phyloP scores from a whole-genome alignment of 2,329 filamentous ascomycete species.

The Exophiala dermatitidis region DNA sequence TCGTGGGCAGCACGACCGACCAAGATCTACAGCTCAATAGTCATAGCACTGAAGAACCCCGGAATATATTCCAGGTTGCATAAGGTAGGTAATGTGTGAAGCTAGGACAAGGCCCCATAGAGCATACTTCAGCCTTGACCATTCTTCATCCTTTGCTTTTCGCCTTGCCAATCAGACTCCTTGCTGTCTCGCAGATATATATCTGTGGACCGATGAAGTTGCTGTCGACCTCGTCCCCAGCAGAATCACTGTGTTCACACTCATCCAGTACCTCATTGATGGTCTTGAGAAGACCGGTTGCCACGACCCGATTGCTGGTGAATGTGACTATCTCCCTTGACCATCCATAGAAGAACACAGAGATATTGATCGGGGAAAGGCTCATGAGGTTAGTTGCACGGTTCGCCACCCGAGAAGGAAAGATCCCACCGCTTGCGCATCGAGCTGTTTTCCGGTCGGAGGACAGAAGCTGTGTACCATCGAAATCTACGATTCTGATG shows the following conservation, averaged over 20 bases:
- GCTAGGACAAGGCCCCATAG: background rate
- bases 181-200: conserved; percentile 58
- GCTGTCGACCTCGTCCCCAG: conserved; percentile 42
- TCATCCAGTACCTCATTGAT: conserved; percentile 22
- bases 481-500: conserved; percentile 49
- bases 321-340: conserved; percentile 55
- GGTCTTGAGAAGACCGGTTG: conserved; percentile 54
- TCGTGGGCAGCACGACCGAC: no score
- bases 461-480: conserved; percentile 29
- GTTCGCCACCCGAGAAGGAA: conserved; percentile 8
- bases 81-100: background rate
- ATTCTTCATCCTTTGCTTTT: conserved; percentile 36
- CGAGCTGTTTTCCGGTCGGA: background rate
- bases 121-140: background rate
- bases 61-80: no score
- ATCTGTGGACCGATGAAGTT: conserved; percentile 53
- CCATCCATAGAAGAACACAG: conserved; percentile 70
- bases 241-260: conserved; percentile 24
- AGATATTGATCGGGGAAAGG: conserved; percentile 56
- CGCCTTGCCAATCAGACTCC: conserved; percentile 62
- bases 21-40: no score
- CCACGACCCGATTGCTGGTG: conserved; percentile 62
- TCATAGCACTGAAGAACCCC: no score
- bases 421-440: background rate
- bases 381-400: conserved; percentile 27